Conservation (phyloP, 805 yeast species). For the Millerozyma acaciae region DNA sequence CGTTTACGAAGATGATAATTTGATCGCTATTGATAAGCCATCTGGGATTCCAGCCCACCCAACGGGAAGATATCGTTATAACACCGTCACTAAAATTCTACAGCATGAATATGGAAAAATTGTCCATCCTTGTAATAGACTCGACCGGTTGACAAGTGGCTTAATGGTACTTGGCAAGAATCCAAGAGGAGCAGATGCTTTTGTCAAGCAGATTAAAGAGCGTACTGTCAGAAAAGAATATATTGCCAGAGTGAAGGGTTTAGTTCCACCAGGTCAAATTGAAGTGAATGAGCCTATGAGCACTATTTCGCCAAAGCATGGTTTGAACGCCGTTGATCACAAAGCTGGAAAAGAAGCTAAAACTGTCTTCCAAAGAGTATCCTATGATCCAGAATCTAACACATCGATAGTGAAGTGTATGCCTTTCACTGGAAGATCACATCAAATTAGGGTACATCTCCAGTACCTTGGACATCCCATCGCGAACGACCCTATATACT, state of each 20-base stretch:
- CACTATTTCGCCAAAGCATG: conserved; percentile 71
- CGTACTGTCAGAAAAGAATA: conserved; percentile 78
- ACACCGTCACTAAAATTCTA: conserved; percentile 72
- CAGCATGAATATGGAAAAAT: conserved; percentile 62
- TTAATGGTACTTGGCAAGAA: conserved; percentile 86
- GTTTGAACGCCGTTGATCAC: conserved; percentile 52
- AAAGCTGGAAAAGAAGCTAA: conserved; percentile 64
- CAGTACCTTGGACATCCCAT: conserved; percentile 59
- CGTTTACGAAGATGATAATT: conserved; percentile 68
- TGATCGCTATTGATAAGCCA: conserved; percentile 88
- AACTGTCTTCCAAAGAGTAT: conserved; percentile 63
- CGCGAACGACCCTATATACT: conserved; percentile 68
- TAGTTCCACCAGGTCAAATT: conserved; percentile 47
- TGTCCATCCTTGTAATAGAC: conserved; percentile 79
- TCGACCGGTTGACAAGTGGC: conserved; percentile 91
- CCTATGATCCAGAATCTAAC: conserved; percentile 55
- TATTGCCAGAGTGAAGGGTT: conserved; percentile 83
- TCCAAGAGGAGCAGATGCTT: conserved; percentile 69
- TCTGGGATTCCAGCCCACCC: conserved; percentile 96
- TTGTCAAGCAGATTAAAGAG: conserved; percentile 68
- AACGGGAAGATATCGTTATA: conserved; percentile 76
- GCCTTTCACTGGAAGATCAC: conserved; percentile 92
- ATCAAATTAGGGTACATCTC: conserved; percentile 90
- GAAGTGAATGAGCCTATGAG: conserved; percentile 63
- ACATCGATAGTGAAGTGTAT: conserved; percentile 74